Evolutionary conservation across 1,139 yeast genomes (phyloP).

Genomic region (Debaryomyces coudertii): DNA sequence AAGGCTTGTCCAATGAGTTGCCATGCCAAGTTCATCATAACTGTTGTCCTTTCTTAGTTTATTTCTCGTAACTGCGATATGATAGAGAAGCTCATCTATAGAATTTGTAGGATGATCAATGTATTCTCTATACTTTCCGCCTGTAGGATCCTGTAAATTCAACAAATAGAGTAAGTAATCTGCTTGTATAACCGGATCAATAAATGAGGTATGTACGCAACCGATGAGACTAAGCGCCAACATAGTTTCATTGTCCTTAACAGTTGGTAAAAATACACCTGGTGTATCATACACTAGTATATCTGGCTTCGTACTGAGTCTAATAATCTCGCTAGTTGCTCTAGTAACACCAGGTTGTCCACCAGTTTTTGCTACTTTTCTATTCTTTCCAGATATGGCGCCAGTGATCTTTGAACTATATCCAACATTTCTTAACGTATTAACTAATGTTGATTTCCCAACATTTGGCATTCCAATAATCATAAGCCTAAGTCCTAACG

Average conservation of each 20-base stretch:
- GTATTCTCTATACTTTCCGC: conserved; percentile 49
- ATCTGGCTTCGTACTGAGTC: conserved; percentile 63
- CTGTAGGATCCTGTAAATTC: conserved; percentile 62
- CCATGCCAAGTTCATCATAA: conserved; percentile 63
- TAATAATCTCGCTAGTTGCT: conserved; percentile 74
- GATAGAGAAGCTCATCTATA: conserved; percentile 59
- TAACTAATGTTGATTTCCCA: conserved; percentile 92
- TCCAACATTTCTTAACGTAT: conserved; percentile 67
- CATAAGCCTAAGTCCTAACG: conserved; percentile 75
- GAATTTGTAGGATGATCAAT: conserved; percentile 73
- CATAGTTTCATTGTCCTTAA: conserved; percentile 70
- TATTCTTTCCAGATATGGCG: conserved; percentile 38
- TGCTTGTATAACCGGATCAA: conserved; percentile 86
- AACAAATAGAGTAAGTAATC: conserved; percentile 78
- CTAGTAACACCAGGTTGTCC: conserved; percentile 91
- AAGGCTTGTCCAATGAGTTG: conserved; percentile 66
- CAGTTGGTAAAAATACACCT: conserved; percentile 84
- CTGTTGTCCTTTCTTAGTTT: conserved; percentile 34
- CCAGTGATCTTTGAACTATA: conserved; percentile 23
- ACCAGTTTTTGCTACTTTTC: conserved; percentile 83
- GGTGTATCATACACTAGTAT: conserved; percentile 87
- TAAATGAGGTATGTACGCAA: conserved; percentile 67
- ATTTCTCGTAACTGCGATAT: conserved; percentile 51
- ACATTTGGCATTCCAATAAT: conserved; percentile 97
- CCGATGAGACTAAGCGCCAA: conserved; percentile 74